These are phyloP conservation scores for Globisporangium emineosum DNA, from an alignment of 352 stramenopile genomes.

Conservation along the genomic window DNA sequence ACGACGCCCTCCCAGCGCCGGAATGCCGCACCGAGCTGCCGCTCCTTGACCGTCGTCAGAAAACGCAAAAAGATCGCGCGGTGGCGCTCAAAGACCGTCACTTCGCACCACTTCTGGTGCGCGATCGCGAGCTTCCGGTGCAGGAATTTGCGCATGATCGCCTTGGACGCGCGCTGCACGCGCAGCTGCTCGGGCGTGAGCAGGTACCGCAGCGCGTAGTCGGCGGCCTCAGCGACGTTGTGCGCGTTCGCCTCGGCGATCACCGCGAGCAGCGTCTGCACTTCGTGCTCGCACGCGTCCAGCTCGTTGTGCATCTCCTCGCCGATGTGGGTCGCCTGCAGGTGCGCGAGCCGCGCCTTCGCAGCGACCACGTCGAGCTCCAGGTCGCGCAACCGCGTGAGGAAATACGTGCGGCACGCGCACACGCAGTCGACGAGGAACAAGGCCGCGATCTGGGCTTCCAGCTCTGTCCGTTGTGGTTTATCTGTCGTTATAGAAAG, in stretches of 20 bases:
- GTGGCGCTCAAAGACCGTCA: constrained; percentile 44
- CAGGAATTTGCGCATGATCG: constrained; percentile 44
- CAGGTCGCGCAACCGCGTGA: constrained; percentile 42
- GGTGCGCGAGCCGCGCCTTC: constrained; percentile 26
- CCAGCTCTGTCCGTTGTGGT: constrained; percentile 20
- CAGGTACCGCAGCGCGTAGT: constrained; percentile 65
- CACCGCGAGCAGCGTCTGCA: constrained; percentile 33
- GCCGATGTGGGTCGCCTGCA: constrained; percentile 49
- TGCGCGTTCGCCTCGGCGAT: constrained; percentile 37
- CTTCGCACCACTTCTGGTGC: constrained; percentile 40
- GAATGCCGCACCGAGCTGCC: constrained; percentile 55
- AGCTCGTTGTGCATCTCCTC: constrained; percentile 73
- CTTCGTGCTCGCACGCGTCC: constrained; percentile 42
- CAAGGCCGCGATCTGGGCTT: constrained; percentile 15
- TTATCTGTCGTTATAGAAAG: too few species aligned
- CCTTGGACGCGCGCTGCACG: constrained; percentile 46
- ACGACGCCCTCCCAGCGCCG: constrained; percentile 50
- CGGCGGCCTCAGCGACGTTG: constrained; percentile 47
- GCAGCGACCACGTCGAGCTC: constrained; percentile 36
- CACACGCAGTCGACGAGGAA: constrained; percentile 43
- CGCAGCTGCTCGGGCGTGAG: constrained; percentile 45
- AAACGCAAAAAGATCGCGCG: constrained; percentile 42
- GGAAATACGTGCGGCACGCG: constrained; percentile 37
- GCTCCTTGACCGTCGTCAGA: constrained; percentile 35
- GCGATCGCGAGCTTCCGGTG: constrained; percentile 36